Evolutionary conservation across 768 basidiomycete species (phyloP).

Genomic region (Amanita brunnescens): DNA sequence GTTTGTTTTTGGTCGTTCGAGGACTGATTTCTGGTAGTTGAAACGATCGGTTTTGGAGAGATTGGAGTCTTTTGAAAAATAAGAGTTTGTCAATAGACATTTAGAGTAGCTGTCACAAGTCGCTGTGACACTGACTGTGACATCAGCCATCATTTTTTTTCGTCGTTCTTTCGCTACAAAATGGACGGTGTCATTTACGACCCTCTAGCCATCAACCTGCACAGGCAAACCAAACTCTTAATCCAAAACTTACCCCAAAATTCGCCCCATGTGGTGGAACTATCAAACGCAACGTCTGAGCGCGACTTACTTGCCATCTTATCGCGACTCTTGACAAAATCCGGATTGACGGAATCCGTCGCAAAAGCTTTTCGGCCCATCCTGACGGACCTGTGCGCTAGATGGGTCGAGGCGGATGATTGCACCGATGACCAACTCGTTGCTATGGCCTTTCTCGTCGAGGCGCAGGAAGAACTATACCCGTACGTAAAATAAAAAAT

Average conservation of each 20-base stretch:
- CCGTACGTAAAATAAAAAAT: slow-evolving; percentile 40
- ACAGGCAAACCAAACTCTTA: slow-evolving; percentile 41
- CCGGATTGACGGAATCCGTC: slow-evolving; percentile 55
- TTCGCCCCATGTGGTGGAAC: slow-evolving; percentile 28
- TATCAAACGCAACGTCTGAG: slow-evolving; percentile 31
- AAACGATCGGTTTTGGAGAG: slow-evolving; percentile 40
- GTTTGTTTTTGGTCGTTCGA: not conserved
- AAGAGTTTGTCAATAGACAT: not conserved
- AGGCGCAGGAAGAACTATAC: slow-evolving; percentile 63
- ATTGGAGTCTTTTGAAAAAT: slow-evolving; percentile 24
- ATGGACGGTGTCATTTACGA: slow-evolving; percentile 24
- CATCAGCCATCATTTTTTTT: not conserved
- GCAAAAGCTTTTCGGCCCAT: slow-evolving; percentile 68
- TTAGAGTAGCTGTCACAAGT: too few relatives aligned
- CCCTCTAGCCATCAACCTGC: slow-evolving; percentile 52
- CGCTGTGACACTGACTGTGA: not conserved
- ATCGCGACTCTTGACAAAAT: slow-evolving; percentile 30
- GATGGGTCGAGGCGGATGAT: slow-evolving; percentile 62
- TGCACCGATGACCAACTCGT: slow-evolving; percentile 37
- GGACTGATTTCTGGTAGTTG: slow-evolving; percentile 21
- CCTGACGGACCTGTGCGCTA: slow-evolving; percentile 67
- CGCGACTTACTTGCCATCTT: slow-evolving; percentile 21
- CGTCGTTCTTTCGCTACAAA: not conserved
- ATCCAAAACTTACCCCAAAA: slow-evolving; percentile 33
- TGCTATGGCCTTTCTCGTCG: slow-evolving; percentile 57